Evolutionary conservation across 352 stramenopile genomes (phyloP).

Genomic region (Globisporangium parvum): DNA sequence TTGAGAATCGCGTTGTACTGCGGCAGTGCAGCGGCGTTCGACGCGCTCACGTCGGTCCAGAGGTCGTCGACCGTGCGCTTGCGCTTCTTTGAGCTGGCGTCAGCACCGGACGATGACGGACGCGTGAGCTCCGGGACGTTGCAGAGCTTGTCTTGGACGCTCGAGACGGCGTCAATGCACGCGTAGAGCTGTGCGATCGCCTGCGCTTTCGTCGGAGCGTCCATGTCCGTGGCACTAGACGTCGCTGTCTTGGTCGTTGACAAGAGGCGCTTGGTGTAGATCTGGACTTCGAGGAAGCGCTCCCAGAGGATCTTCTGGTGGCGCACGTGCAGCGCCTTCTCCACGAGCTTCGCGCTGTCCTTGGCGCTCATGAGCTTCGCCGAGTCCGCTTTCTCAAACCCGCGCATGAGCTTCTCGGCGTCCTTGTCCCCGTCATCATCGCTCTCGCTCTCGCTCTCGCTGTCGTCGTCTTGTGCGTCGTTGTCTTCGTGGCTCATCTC

Average conservation of each 20-base stretch:
- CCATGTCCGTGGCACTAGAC: constrained; percentile 16
- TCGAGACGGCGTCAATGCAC: constrained; percentile 56
- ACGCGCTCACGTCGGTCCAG: constrained; percentile 40
- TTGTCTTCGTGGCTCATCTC: constrained; percentile 23
- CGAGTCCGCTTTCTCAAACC: constrained; percentile 75
- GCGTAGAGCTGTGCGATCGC: constrained; percentile 44
- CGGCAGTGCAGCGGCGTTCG: constrained; percentile 43
- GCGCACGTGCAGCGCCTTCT: constrained; percentile 75
- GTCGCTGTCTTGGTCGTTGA: constrained; percentile 32
- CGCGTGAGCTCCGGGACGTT: constrained; percentile 47
- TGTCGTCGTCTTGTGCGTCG: constrained; percentile 24
- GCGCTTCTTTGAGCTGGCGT: constrained; percentile 45
- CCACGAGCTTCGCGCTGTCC: constrained; percentile 67
- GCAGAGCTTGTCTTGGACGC: constrained; percentile 61
- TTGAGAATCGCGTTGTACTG: constrained; percentile 84
- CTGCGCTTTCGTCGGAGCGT: constrained; percentile 27
- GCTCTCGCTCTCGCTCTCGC: constrained; percentile 22
- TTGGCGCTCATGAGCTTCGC: constrained; percentile 64
- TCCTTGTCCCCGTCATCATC: constrained; percentile 42
- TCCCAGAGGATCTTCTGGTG: constrained; percentile 86
- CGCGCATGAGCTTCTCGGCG: constrained; percentile 69
- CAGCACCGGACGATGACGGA: not conserved
- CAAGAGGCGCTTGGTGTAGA: constrained; percentile 77
- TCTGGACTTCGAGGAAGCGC: constrained; percentile 78
- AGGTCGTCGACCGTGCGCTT: constrained; percentile 50